Conservation (phyloP, 2,329 filamentous ascomycete species). For the Canariomyces notabilis region DNA sequence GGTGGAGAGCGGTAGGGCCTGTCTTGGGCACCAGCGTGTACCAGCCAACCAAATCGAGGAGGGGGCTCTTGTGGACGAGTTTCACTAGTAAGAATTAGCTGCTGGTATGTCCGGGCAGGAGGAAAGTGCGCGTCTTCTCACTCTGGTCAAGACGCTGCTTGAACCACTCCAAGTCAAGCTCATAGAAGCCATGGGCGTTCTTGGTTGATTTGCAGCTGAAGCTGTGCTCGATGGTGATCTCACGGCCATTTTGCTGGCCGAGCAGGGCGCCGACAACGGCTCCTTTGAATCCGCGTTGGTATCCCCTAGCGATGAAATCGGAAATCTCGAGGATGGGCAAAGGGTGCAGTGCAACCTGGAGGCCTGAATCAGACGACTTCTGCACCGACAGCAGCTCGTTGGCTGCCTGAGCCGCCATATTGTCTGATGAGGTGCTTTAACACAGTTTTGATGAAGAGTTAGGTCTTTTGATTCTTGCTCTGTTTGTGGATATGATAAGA, state of each 20-base stretch:
- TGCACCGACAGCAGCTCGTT: conserved; percentile 62
- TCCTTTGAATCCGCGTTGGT: conserved; percentile 66
- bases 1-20: conserved; percentile 64
- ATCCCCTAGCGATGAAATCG: conserved; percentile 91
- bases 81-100: conserved; percentile 55
- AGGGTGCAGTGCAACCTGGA: conserved; percentile 82
- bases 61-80: conserved; percentile 77
- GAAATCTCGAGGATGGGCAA: conserved; percentile 94
- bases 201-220: conserved; percentile 69
- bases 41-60: conserved; percentile 86
- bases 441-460: no score
- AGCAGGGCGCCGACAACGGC: conserved; percentile 84
- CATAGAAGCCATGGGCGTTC: conserved; percentile 50
- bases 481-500: no score
- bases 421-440: neutral
- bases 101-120: neutral
- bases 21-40: conserved; percentile 71
- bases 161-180: conserved; percentile 70
- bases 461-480: no score
- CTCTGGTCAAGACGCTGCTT: conserved; percentile 75
- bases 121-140: conserved; percentile 47
- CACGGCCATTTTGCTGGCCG: conserved; percentile 83
- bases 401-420: conserved; percentile 43
- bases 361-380: conserved; percentile 65
- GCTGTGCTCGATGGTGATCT: conserved; percentile 87